Evolutionary conservation across 345 rosid species (phyloP), one percentile per base, ranked within the genome.

Genomic region (Syzygium aqueum): DNA sequence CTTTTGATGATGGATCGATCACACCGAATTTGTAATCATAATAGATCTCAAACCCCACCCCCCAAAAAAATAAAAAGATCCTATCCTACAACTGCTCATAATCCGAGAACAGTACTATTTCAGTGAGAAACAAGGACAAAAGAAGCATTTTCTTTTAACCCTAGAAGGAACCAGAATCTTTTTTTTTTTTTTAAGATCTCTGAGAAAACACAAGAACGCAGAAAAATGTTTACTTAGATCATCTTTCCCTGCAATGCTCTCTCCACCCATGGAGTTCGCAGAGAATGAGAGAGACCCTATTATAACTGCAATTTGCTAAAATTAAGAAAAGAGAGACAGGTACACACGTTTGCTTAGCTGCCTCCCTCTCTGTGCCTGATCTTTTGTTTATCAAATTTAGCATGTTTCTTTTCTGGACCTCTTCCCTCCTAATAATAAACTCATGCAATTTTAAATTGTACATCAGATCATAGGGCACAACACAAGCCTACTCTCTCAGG

Each of bases 161-260:
- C 87, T 61, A 87, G 89, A 91, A 89, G 92, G 90, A 87, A 89
- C 93, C 93, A 90, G 90, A 90, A 85, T n/a, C 61, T 9, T 3
- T 11, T 17, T 86, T 51, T 10, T 57, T 86, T 87, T 57, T 87
- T 88, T 86, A 89, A 89, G 95, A 93, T 91, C 85, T 89, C 90
- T 91, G 89, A 73, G 87, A 88, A 88, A 61, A 88, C 84, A 49
- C 85, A 84, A 85, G 85, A 87, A 86, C 23, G 51, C 46, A 73
- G 43, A 25, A 65, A 59, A 84, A 49, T 23, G 57, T 27, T 85
- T 84, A 53, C 77, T 37, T 50, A 33, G 57, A 30, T 86, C n/a
- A 53, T 84, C 56, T 28, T 43, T 73, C 57, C 51, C 30, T 84
- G 33, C 65, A 54, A 52, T 33, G 83, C 86, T 54, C 84, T 86